Base-by-base conservation (phyloP, 2,329 filamentous ascomycete genomes). In the Arthrobotrys entomopaga region DNA sequence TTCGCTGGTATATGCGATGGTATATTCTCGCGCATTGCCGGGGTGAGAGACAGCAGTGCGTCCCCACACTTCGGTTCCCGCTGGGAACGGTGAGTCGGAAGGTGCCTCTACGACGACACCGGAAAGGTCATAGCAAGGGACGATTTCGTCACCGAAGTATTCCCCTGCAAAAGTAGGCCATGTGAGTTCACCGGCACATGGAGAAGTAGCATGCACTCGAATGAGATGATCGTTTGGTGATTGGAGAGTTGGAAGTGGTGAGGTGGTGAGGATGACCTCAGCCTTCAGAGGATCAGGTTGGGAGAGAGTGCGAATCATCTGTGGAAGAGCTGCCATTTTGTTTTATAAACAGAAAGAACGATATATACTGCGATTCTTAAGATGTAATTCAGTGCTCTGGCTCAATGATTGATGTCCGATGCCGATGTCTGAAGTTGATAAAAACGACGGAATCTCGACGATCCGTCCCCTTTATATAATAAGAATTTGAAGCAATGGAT, bases 41-140 rank as follows among this genome's bases (percentile, higher is more conserved):
- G 80, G 76, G 13, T 77, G 72, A 0, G 50, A 57, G 3, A 80
- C 79, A 5, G 76, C 65, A 4, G 79, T 79, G 42, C 81, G 80
- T 26, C 78, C 80, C 66, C 79, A 82, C 19, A 83, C 80, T 60
- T 81, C 78, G 56, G 81, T 79, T 2, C 82, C 82, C 0, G 78
- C 58, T 11, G 78, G 77, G 76, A 84, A 83, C 6, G 63, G 67
- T 16, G 79, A 79, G 42, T 50, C 48, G 0, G 72, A 50, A 0
- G 81, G 78, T 0, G 80, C 77, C 0, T 74, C 63, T 11, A 82
- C 78, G 10, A 84, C 82, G 1, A 78, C 80, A 7, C 82, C 83
- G 0, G 82, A 78, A 19, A 83, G 77, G 64, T 84, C 83, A 43
- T 82, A 81, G 48, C 82, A 79, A 0, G 80, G 80, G 0, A 81